Evolutionary conservation across 2,329 filamentous ascomycete species (phyloP).

Genomic region (Zelopaecilomyces penicillatus): DNA sequence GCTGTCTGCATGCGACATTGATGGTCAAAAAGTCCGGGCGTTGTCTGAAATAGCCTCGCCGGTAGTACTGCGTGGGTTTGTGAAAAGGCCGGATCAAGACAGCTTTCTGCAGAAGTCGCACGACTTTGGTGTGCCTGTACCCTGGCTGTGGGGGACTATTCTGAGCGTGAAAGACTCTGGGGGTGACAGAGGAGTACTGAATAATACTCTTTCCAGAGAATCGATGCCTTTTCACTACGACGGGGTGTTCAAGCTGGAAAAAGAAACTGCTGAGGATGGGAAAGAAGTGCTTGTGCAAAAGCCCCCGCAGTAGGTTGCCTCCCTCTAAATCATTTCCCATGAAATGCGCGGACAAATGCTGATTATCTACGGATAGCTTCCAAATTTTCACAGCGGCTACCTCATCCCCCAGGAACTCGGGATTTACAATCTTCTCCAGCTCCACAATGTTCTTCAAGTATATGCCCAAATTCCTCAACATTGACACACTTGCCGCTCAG

Average conservation of each 20-base stretch:
- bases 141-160: slow-evolving; percentile 45
- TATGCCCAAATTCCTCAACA: slow-evolving; percentile 27
- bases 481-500: slow-evolving; percentile 27
- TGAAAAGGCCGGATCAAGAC: slow-evolving; percentile 34
- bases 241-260: slow-evolving; percentile 45
- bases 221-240: slow-evolving; percentile 51
- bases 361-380: slow-evolving; percentile 24
- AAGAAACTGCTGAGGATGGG: slow-evolving; percentile 27
- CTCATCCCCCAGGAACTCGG: slow-evolving; percentile 38
- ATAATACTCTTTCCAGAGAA: slow-evolving; percentile 44
- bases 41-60: slow-evolving; percentile 44
- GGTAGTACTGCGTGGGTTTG: slow-evolving; percentile 43
- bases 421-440: slow-evolving; percentile 45
- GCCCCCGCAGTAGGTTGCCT: slow-evolving; percentile 30
- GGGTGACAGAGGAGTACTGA: slow-evolving; percentile 32
- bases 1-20: slow-evolving; percentile 32
- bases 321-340: too few relatives aligned
- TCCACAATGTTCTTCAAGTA: slow-evolving; percentile 41
- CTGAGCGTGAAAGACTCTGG: slow-evolving; percentile 43
- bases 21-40: slow-evolving; percentile 34
- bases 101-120: slow-evolving; percentile 37
- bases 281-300: slow-evolving; percentile 29
- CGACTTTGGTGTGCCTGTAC: slow-evolving; percentile 38
- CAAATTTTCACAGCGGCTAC: slow-evolving; percentile 44
- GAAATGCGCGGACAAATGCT: too few relatives aligned